Percentiles rank a stretch among this genome's conserved stretches.
These are phyloP conservation scores for Lactarius akahatsu DNA, from an alignment of 768 basidiomycete genomes.

Conservation along the genomic window DNA sequence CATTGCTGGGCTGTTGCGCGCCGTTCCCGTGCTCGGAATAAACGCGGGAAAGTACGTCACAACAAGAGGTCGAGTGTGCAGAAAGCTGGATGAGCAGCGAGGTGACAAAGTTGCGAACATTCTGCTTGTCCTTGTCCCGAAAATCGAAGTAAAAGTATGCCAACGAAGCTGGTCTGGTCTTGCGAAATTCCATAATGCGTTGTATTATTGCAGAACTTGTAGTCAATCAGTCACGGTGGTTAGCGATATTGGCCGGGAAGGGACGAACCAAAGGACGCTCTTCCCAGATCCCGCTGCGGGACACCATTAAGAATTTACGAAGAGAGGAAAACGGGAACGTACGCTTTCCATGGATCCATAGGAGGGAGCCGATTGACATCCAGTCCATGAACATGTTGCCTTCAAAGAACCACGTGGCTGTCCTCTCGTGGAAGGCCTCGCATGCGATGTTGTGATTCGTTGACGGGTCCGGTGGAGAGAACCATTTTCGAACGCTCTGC, in stretches of 20 bases:
- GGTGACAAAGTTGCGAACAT: background rate
- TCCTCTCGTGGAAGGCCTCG: background rate
- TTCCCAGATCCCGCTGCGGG: background rate
- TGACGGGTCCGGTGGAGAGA: conserved; percentile 6
- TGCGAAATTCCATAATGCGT: background rate
- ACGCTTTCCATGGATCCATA: conserved; percentile 16
- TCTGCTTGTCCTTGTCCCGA: background rate
- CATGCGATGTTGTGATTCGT: conserved; percentile 2
- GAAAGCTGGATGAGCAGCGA: background rate
- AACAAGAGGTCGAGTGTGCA: background rate
- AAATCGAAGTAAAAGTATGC: background rate
- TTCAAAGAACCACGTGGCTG: conserved; percentile 10
- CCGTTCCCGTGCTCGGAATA: background rate
- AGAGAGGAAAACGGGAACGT: background rate
- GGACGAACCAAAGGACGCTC: background rate
- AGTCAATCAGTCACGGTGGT: background rate
- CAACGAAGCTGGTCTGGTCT: background rate
- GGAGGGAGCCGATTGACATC: conserved; percentile 1
- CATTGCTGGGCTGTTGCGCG: background rate
- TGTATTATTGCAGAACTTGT: background rate
- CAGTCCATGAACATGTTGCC: conserved; percentile 2
- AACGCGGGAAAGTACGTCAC: background rate
- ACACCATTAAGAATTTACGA: background rate
- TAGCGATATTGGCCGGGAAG: background rate
- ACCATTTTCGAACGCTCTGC: background rate